phyloP scores from a whole-genome alignment of 192 early-diverging fungal species.

The Gryganskiella cystojenkinii region DNA sequence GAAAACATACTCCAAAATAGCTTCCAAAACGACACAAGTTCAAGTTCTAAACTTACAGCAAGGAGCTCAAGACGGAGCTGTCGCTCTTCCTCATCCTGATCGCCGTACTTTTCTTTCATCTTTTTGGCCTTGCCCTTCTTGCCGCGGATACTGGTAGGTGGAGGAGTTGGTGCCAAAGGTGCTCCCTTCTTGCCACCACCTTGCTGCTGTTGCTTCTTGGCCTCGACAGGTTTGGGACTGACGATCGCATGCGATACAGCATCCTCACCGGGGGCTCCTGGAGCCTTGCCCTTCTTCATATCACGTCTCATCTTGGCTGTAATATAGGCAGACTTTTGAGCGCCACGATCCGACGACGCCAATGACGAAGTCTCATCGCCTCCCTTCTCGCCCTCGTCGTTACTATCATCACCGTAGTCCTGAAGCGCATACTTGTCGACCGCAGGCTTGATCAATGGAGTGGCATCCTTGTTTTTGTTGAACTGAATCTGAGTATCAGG shows the following conservation, averaged over 20 bases:
- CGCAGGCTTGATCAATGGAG: slow-evolving; percentile 9
- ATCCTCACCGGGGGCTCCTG: slow-evolving; percentile 20
- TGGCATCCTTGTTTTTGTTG: slow-evolving; percentile 20
- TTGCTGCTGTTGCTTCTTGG: slow-evolving; percentile 17
- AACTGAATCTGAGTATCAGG: slow-evolving; percentile 63
- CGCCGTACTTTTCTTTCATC: slow-evolving; percentile 93
- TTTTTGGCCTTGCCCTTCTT: slow-evolving; percentile 92
- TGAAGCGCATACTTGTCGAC: slow-evolving; percentile 64
- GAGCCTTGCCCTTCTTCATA: slow-evolving; percentile 70
- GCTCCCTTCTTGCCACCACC: slow-evolving; percentile 21
- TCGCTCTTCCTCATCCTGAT: slow-evolving; percentile 95
- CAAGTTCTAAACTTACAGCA: slow-evolving; percentile 59
- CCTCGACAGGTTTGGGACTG: slow-evolving; percentile 36
- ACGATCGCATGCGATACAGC: not conserved
- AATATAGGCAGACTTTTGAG: slow-evolving; percentile 55
- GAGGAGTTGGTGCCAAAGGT: not conserved
- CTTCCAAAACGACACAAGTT: too few relatives aligned
- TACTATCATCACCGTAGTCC: slow-evolving; percentile 62
- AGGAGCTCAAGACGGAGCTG: slow-evolving; percentile 84
- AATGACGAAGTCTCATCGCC: slow-evolving; percentile 50
- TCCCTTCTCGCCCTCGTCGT: slow-evolving; percentile 52
- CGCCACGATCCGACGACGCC: slow-evolving; percentile 21
- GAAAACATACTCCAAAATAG: not conserved
- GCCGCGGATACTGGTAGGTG: slow-evolving; percentile 70
- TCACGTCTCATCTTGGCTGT: slow-evolving; percentile 89